These are phyloP conservation scores for Phaeosphaeria sp. DNA, from an alignment of 2,329 filamentous ascomycete genomes.

Conservation along the genomic window DNA sequence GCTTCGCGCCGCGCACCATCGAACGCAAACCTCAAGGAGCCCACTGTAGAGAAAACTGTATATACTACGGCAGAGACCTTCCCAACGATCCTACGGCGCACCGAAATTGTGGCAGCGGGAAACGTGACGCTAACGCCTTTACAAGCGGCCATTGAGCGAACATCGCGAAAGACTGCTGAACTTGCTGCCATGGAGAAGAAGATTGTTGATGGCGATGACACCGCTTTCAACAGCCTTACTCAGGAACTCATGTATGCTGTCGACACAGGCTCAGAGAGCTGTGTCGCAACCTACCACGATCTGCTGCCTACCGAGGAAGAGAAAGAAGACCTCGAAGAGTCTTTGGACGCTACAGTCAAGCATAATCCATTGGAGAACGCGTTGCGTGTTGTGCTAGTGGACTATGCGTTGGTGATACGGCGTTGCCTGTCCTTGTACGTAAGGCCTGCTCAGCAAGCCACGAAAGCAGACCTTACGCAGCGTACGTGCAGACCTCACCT, in stretches of 20 bases:
- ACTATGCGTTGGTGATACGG: conserved; percentile 88
- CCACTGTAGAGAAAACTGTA: conserved; percentile 82
- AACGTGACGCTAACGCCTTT: conserved; percentile 73
- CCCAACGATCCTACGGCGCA: conserved; percentile 87
- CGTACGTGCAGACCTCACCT: conserved; percentile 59
- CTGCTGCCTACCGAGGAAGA: conserved; percentile 65
- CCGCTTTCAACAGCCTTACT: conserved; percentile 70
- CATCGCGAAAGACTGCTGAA: conserved; percentile 88
- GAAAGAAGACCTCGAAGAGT: conserved; percentile 50
- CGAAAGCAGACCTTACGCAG: conserved; percentile 65
- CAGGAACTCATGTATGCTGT: conserved; percentile 81
- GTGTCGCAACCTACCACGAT: conserved; percentile 77
- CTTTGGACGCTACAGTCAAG: conserved; percentile 37
- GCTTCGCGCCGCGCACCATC: conserved; percentile 74
- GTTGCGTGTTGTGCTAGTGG: conserved; percentile 82
- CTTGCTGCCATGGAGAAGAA: conserved; percentile 77
- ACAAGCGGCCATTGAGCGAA: conserved; percentile 89
- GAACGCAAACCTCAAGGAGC: conserved; percentile 70
- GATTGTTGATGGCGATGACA: conserved; percentile 74
- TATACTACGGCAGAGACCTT: conserved; percentile 86
- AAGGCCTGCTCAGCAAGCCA: conserved; percentile 67
- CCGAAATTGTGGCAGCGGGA: conserved; percentile 76
- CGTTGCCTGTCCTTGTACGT: conserved; percentile 76
- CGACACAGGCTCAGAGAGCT: conserved; percentile 74
- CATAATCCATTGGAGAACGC: conserved; percentile 72